These are phyloP conservation scores for Stemphylium beticola DNA, from an alignment of 2,329 filamentous ascomycete species.

Conservation along the genomic window DNA sequence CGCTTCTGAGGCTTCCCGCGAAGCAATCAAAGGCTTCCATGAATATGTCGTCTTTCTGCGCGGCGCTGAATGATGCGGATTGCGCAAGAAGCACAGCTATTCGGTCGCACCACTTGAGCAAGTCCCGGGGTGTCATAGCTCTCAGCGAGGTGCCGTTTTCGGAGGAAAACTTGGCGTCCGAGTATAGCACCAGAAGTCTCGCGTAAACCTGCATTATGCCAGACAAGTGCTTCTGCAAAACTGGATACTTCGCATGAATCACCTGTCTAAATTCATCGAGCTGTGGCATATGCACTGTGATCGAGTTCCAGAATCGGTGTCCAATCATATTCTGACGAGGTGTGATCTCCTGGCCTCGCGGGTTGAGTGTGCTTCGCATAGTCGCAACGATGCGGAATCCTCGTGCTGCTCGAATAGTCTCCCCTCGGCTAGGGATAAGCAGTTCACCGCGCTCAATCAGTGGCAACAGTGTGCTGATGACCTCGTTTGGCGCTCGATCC, in stretches of 20 bases:
- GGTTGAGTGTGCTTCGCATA: constrained; percentile 72
- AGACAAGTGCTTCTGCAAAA: constrained; percentile 64
- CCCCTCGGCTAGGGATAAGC: constrained; percentile 85
- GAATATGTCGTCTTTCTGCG: constrained; percentile 85
- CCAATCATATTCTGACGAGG: constrained; percentile 76
- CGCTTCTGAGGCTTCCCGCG: constrained; percentile 76
- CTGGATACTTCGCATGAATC: constrained; percentile 72
- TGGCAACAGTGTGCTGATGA: constrained; percentile 89
- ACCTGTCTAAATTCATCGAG: constrained; percentile 76
- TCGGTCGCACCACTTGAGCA: constrained; percentile 90
- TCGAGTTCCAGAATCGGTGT: constrained; percentile 80
- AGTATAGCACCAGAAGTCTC: constrained; percentile 49
- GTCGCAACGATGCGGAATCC: constrained; percentile 94
- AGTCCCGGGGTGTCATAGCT: constrained; percentile 73
- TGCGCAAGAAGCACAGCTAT: constrained; percentile 69
- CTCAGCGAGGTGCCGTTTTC: constrained; percentile 64
- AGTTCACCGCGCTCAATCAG: constrained; percentile 92
- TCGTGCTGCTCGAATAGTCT: constrained; percentile 79
- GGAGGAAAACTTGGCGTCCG: constrained; percentile 55
- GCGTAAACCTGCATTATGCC: constrained; percentile 65
- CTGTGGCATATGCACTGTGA: constrained; percentile 71
- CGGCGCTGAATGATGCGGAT: constrained; percentile 67
- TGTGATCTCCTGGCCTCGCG: constrained; percentile 72
- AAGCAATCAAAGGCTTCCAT: constrained; percentile 95
- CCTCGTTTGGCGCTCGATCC: constrained; percentile 91